Conservation (phyloP, 139 green algal genomes). For the Penium margaritaceum region DNA sequence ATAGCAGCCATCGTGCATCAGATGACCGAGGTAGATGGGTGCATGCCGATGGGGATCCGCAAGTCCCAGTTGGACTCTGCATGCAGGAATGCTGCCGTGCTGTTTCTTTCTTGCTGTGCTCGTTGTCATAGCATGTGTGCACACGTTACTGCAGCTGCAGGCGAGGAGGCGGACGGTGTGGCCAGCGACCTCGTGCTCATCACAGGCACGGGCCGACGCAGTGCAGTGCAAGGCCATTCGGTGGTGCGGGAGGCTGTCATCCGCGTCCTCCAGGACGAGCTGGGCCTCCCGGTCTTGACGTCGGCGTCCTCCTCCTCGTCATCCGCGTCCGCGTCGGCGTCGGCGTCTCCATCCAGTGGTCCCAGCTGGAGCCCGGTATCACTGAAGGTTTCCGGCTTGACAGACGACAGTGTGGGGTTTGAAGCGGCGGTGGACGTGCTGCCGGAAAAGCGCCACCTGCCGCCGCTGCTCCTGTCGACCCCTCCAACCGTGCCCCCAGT, state of each 20-base stretch:
- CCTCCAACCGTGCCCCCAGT: not conserved
- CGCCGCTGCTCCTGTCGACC: not conserved
- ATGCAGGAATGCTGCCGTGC: no score
- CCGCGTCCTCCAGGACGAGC: conserved; percentile 14
- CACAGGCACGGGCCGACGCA: conserved; percentile 10
- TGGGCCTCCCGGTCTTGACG: not conserved
- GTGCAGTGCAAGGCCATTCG: not conserved
- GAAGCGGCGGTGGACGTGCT: not conserved
- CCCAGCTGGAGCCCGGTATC: not conserved
- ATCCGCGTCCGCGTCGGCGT: not conserved
- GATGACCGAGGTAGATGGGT: not conserved
- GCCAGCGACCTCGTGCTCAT: conserved; percentile 15
- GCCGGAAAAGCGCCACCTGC: not conserved
- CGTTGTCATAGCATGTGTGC: no score
- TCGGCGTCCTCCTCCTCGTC: not conserved
- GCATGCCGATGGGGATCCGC: not conserved
- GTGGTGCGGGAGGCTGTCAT: conserved; percentile 17
- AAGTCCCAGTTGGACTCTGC: not conserved
- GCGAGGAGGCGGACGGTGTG: not conserved
- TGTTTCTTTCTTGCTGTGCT: no score
- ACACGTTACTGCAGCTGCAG: not conserved
- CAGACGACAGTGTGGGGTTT: not conserved
- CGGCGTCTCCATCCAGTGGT: not conserved
- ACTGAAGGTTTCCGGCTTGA: not conserved
- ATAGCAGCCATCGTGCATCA: not conserved